Evolutionary conservation across 2,329 filamentous ascomycete genomes (phyloP), one percentile per base, ranked within the genome.

Genomic region (Colletotrichum echinochloae): DNA sequence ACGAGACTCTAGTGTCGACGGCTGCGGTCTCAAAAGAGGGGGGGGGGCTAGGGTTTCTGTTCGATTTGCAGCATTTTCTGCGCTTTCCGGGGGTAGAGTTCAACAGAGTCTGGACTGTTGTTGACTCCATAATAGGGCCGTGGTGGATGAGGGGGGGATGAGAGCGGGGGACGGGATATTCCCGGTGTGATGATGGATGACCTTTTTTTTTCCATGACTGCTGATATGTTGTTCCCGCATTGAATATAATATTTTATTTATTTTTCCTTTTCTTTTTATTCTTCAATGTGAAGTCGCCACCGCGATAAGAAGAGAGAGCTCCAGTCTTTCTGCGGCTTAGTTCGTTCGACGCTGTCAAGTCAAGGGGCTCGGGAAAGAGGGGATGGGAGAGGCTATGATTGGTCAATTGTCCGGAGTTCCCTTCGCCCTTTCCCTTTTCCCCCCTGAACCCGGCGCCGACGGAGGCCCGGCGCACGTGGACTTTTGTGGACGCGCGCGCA

Each of bases 111-210:
- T 60, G 39, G 57, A 60, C 57, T 49, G 28, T 23, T 33, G 7
- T 28, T 44, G n/a, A 46, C 57, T 60, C 57, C 57, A 49, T 49
- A 60, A 60, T 60, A 60, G 39, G 57, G 57, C 57, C 57, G 57
- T 48, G 33, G 28, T 8, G n/a, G 49, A n/a, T n/a, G 23, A 23
- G 49, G 28, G 14, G 49, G 39, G n/a, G n/a, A n/a, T n/a, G n/a
- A n/a, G n/a, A n/a, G n/a, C n/a, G n/a, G n/a, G n/a, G 30, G 23
- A 12, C 20, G 30, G 30, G 57, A 7, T 35, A 8, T 60, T 49
- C 41, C 57, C 44, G 41, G 57, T 20, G 44, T 9, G 28, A 18
- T 28, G 20, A n/a, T n/a, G n/a, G n/a, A n/a, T n/a, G n/a, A n/a
- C n/a, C n/a, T n/a, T n/a, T n/a, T n/a, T n/a, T n/a, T n/a, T 33